Base-by-base conservation (phyloP, 1,139 yeast species). In the Spencermartinsiella ligniputridi region DNA sequence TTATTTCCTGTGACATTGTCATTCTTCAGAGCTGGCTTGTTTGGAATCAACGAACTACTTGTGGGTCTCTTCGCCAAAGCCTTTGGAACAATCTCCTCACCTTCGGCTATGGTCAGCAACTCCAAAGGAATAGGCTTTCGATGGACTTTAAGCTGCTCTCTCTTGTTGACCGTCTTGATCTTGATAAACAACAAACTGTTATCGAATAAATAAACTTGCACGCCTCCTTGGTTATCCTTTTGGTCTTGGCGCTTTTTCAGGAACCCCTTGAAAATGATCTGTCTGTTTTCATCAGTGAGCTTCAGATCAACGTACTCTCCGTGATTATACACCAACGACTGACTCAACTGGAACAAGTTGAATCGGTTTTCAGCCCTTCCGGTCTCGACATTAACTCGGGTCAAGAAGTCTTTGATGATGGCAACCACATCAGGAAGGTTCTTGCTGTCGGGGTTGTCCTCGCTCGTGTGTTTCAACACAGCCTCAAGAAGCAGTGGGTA, bases 331-430 rank as follows among this genome's bases (percentile, higher is more conserved):
- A 81, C 72, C 41, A 83, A 69, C 51, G 80, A 77, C 62, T 92
- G 86, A 60, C 88, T 90, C 62, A 94, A 73, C 44, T 89, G 84
- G 74, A 89, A 84, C 51, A 92, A 75, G 57, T 89, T 88, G 68
- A 89, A 90, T 53, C 96, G 76, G 70, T 92, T 97, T 32, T 95
- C 92, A 41, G 95, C 88, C 57, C 84, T 90, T 65, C 98, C 98
- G 41, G 96, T 85, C 59, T 90, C 97, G 38, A 80, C 72, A 64
- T 94, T 94, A 54, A 92, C 89, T 62, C 85, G 78, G 22, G 76
- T 81, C 67, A 92, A 76, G 48, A 89, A 79, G 52, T 79, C 84
- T 52, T 83, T 83, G 39, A 92, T 76, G 56, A 83, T 80, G 44
- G 79, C 86, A 54, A 87, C 78, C 1, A 96, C 95, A 52, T 79